Conservation (phyloP, 495 filamentous ascomycete genomes). For the Sabuloglossum arenarium region DNA sequence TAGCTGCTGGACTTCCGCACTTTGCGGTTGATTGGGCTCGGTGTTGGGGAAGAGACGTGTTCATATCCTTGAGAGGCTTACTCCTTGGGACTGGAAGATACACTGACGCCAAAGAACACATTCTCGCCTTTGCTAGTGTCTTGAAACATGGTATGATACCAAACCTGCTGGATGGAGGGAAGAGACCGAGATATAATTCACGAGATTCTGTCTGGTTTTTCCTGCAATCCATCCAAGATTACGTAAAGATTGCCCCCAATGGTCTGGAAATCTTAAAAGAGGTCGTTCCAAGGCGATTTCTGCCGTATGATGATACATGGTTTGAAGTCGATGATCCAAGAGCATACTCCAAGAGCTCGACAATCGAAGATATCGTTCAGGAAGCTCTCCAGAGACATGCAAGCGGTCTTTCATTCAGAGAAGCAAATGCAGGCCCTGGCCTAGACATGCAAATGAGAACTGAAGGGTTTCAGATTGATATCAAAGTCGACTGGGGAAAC, state of each 20-base stretch:
- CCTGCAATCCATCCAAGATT: slow-evolving; percentile 87
- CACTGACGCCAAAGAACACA: slow-evolving; percentile 77
- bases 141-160: slow-evolving; percentile 98
- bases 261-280: slow-evolving; percentile 56
- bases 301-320: slow-evolving; percentile 89
- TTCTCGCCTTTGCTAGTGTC: slow-evolving; percentile 86
- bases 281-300: slow-evolving; percentile 64
- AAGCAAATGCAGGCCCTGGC: slow-evolving; percentile 76
- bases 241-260: slow-evolving; percentile 60
- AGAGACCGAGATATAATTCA: slow-evolving; percentile 86
- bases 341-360: slow-evolving; percentile 66
- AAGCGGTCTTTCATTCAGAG: slow-evolving; percentile 66
- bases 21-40: slow-evolving; percentile 87
- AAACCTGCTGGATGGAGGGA: slow-evolving; percentile 73
- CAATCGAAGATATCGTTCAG: slow-evolving; percentile 73
- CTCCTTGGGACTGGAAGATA: slow-evolving; percentile 76
- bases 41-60: slow-evolving; percentile 94
- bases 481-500: slow-evolving; percentile 80
- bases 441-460: slow-evolving; percentile 88
- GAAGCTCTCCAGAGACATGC: slow-evolving; percentile 88
- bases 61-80: slow-evolving; percentile 83
- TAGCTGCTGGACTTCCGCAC: slow-evolving; percentile 89
- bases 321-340: slow-evolving; percentile 60
- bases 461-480: slow-evolving; percentile 77
- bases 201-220: slow-evolving; percentile 97